These are phyloP conservation scores for Diplotaxis tenuifolia DNA, from an alignment of 345 rosid genomes.

Conservation along the genomic window DNA sequence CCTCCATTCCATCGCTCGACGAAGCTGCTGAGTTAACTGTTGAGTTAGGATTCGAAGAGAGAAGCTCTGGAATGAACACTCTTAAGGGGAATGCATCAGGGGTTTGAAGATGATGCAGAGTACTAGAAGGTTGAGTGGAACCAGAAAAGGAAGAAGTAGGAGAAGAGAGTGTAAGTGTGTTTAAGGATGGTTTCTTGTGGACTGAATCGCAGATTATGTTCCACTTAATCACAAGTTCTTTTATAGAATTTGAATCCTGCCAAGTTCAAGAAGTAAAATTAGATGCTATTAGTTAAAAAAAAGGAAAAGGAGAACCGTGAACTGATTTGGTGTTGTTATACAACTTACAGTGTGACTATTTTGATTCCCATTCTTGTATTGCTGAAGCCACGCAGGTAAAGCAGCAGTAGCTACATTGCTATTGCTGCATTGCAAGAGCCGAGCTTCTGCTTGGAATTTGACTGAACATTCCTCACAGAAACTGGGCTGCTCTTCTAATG, in stretches of 20 bases:
- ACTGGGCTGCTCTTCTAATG: conserved; percentile 41
- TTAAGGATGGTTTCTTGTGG: conserved; percentile 48
- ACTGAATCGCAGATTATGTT: conserved; percentile 54
- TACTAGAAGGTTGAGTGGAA: conserved; percentile 38
- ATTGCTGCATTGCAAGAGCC: conserved; percentile 33
- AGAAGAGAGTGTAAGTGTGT: conserved; percentile 58
- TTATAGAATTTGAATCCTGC: conserved; percentile 50
- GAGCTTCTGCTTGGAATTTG: conserved; percentile 52
- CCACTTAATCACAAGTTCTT: conserved; percentile 64
- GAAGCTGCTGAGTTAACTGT: conserved; percentile 60
- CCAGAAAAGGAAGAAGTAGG: conserved; percentile 60
- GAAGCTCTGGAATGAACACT: conserved; percentile 40
- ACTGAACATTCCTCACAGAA: conserved; percentile 51
- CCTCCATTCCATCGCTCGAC: conserved; percentile 66
- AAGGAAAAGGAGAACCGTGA: background rate
- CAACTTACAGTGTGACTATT: conserved; percentile 34
- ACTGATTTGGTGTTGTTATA: background rate
- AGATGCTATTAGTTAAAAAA: background rate
- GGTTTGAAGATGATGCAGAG: conserved; percentile 36
- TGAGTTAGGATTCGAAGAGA: conserved; percentile 46
- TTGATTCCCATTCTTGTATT: conserved; percentile 59
- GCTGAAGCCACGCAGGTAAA: conserved; percentile 88
- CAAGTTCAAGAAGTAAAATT: conserved; percentile 24
- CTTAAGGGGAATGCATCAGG: conserved; percentile 43
- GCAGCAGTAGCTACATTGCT: conserved; percentile 41